These are phyloP conservation scores for Pseudopediastrum boryanum DNA, from an alignment of 139 green algal genomes.

Conservation along the genomic window DNA sequence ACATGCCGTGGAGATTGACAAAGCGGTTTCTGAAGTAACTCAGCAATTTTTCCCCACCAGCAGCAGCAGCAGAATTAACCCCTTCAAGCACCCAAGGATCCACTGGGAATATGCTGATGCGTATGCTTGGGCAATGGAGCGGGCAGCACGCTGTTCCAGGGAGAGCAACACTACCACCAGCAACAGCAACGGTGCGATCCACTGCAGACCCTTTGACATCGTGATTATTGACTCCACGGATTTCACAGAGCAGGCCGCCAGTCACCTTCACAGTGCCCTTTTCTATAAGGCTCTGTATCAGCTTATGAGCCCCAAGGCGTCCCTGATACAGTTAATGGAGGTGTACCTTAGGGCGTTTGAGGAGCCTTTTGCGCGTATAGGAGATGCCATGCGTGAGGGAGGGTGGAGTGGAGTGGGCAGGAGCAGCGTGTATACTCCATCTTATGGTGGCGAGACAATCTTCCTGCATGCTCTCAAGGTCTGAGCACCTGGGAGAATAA, in stretches of 20 bases:
- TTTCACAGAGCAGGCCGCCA: neutral
- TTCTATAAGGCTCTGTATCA: slow-evolving; percentile 2
- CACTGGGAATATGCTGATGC: slow-evolving; percentile 17
- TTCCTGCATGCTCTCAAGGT: slow-evolving; percentile 17
- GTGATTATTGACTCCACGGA: slow-evolving; percentile 25
- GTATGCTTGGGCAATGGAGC: neutral
- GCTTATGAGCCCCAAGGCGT: neutral
- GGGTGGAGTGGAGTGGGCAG: neutral
- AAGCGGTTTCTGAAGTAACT: slow-evolving; percentile 2
- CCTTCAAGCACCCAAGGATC: slow-evolving; percentile 8
- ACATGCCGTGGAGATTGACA: slow-evolving; percentile 3
- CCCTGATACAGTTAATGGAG: slow-evolving; percentile 1
- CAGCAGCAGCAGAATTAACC: neutral
- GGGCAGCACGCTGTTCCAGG: neutral
- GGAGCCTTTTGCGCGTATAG: neutral
- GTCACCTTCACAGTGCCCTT: neutral
- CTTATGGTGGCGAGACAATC: slow-evolving; percentile 1
- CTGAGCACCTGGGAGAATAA: too few species aligned
- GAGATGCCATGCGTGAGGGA: neutral
- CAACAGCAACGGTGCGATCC: too few species aligned
- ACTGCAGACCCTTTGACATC: slow-evolving; percentile 2
- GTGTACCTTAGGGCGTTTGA: slow-evolving; percentile 7
- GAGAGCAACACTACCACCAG: too few species aligned
- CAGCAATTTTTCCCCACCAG: neutral
- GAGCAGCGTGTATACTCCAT: neutral